Conservation (phyloP, 2,329 filamentous ascomycete species). For the Fusarium irregulare region DNA sequence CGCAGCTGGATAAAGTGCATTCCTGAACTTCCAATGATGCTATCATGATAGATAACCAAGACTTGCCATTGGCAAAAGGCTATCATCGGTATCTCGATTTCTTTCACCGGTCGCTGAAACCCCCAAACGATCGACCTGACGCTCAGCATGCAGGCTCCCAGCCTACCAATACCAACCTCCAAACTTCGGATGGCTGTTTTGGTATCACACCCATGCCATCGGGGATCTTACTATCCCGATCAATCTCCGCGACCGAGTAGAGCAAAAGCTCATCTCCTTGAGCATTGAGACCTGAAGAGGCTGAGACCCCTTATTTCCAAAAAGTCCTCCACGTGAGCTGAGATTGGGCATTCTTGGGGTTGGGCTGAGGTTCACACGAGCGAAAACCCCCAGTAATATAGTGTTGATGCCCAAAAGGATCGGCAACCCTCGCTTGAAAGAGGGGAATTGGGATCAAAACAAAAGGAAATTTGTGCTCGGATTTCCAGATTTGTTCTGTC, state of each 20-base stretch:
- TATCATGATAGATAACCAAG: not conserved
- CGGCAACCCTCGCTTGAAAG: slow-evolving; percentile 17
- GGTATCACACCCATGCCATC: slow-evolving; percentile 9
- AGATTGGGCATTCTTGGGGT: slow-evolving; percentile 16
- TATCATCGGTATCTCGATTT: not conserved
- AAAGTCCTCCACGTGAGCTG: slow-evolving; percentile 4
- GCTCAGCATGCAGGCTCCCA: not conserved
- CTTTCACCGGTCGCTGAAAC: slow-evolving; percentile 16
- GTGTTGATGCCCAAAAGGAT: slow-evolving; percentile 28
- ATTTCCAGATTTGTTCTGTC: slow-evolving; percentile 13
- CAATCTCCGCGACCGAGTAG: slow-evolving; percentile 16
- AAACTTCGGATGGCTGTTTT: slow-evolving; percentile 24
- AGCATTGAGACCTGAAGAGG: not conserved
- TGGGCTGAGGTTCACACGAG: slow-evolving; percentile 3
- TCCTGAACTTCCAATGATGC: not conserved
- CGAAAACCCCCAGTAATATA: not conserved
- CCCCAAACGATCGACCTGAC: slow-evolving; percentile 2
- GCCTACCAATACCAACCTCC: not conserved
- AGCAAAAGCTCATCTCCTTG: not conserved
- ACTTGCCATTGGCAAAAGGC: not conserved
- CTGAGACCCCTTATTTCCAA: not conserved
- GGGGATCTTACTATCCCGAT: not conserved
- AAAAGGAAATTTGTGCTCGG: slow-evolving; percentile 9
- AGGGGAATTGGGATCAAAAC: slow-evolving; percentile 11
- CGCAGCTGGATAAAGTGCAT: not conserved